These are phyloP conservation scores for Physcia stellaris DNA, from an alignment of 495 filamentous ascomycete species.

Conservation along the genomic window DNA sequence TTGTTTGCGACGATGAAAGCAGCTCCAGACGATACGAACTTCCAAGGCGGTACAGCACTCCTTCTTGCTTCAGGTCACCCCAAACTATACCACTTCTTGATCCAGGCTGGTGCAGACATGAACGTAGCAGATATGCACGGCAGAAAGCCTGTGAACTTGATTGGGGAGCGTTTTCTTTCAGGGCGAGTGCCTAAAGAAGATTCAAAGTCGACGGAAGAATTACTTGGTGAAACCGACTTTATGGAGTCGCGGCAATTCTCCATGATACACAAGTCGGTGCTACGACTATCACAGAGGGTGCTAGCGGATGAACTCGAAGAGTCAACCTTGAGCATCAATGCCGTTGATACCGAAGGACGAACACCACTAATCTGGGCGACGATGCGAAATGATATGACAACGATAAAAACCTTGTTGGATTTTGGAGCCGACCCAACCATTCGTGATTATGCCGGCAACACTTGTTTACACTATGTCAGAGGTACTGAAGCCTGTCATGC, in stretches of 20 bases:
- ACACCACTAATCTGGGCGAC: slow-evolving; percentile 12
- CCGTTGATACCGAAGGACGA: slow-evolving; percentile 4
- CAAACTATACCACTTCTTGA: slow-evolving; percentile 1
- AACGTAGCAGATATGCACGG: slow-evolving; percentile 3
- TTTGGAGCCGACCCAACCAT: slow-evolving; percentile 14
- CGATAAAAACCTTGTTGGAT: slow-evolving; percentile 10
- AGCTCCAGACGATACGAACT: slow-evolving; percentile 14
- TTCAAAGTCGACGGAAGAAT: neutral
- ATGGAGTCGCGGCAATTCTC: slow-evolving; percentile 4
- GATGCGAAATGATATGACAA: slow-evolving; percentile 3
- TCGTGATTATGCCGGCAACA: slow-evolving; percentile 4
- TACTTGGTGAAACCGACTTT: slow-evolving; percentile 1
- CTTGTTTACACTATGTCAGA: slow-evolving; percentile 5
- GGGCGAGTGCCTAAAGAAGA: neutral
- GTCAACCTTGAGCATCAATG: slow-evolving; percentile 5
- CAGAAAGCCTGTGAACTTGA: neutral
- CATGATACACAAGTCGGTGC: slow-evolving; percentile 8
- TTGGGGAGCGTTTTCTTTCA: slow-evolving; percentile 1
- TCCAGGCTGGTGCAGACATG: slow-evolving; percentile 8
- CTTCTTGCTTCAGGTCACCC: slow-evolving; percentile 1
- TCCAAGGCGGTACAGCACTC: slow-evolving; percentile 1
- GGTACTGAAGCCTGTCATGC: slow-evolving; percentile 1
- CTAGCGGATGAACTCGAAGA: slow-evolving; percentile 3
- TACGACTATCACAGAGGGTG: slow-evolving; percentile 2
- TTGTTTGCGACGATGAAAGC: slow-evolving; percentile 15